Base-by-base conservation (phyloP, 2,329 filamentous ascomycete species). In the Cladosporium sp. region DNA sequence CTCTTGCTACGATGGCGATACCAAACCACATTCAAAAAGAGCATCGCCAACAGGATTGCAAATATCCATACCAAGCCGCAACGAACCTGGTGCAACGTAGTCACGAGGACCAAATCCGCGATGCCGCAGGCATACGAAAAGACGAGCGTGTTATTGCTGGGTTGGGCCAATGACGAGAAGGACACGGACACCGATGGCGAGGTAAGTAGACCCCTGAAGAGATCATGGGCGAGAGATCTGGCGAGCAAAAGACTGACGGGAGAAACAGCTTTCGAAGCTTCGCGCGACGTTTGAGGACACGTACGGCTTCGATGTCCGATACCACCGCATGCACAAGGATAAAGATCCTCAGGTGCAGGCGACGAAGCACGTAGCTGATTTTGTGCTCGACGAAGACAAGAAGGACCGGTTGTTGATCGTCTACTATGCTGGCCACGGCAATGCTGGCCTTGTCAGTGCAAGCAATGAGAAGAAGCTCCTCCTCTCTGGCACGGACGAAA, bases 71-170 rank as follows among this genome's bases (percentile, higher is more conserved):
- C 11, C 4, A 12, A 34, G 7, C 30, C 3, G 30, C 30, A 8
- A 3, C 30, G 30, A 9, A 34, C 3, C 30, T 34, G 30, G 30
- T 49, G 54, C 42, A 42, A 56, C 34, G 28, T 42, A 8, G 34
- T 56, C 19, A 56, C 47, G 54, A 30, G 34, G 5, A 9, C 14
- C 7, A n/a, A 11, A 20, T 47, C 15, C 5, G 14, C 54, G 15
- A 14, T 22, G 11, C 42, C 42, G 4, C 12, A 22, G 9, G 2
- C 3, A 14, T 56, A 56, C 34, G 22, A 28, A 4, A 49, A 49
- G 22, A 56, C 42, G 25, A 49, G 14, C 17, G 54, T 49, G 14
- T 30, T 56, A 6, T 30, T 56, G 15, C 54, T 56, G 40, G 42
- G 54, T 14, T 56, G 54, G 54, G 34, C 34, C 4, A 40, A 56